Conservation (phyloP, 495 filamentous ascomycete genomes). For the Penicillium nucicola region DNA sequence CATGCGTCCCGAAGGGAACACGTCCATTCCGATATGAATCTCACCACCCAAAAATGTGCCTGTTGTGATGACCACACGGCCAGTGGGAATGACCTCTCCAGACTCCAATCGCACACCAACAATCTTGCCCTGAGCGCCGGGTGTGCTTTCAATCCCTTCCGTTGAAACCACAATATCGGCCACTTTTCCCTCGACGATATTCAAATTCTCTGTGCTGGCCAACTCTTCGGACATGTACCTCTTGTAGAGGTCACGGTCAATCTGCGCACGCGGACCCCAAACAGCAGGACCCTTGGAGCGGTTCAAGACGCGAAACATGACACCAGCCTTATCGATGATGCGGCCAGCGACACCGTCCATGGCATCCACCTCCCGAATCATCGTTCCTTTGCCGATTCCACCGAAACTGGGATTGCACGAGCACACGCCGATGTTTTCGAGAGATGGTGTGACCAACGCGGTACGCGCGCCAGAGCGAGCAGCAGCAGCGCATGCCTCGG, state of each 20-base stretch:
- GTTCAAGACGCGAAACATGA: slow-evolving; percentile 90
- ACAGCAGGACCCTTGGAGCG: slow-evolving; percentile 88
- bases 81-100: slow-evolving; percentile 78
- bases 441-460: slow-evolving; percentile 79
- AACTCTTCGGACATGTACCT: slow-evolving; percentile 91
- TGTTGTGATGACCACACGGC: slow-evolving; percentile 88
- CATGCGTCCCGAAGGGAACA: slow-evolving; percentile 83
- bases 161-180: slow-evolving; percentile 79
- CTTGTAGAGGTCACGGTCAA: slow-evolving; percentile 88
- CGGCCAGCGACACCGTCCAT: slow-evolving; percentile 87
- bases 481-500: slow-evolving; percentile 91
- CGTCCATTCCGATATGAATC: slow-evolving; percentile 89
- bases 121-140: slow-evolving; percentile 67
- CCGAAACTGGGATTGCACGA: slow-evolving; percentile 98
- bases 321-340: slow-evolving; percentile 88
- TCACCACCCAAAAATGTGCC: slow-evolving; percentile 95
- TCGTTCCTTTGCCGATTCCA: slow-evolving; percentile 97
- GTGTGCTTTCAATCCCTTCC: slow-evolving; percentile 40
- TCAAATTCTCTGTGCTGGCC: slow-evolving; percentile 67
- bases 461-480: slow-evolving; percentile 88
- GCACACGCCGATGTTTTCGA: slow-evolving; percentile 89
- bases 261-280: slow-evolving; percentile 95
- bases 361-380: slow-evolving; percentile 92
- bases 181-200: slow-evolving; percentile 79
- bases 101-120: slow-evolving; percentile 84